Evolutionary conservation across 176 grass and related monocot genomes (phyloP), one percentile per base, ranked within the genome.

Genomic region (Musa acuminata): DNA sequence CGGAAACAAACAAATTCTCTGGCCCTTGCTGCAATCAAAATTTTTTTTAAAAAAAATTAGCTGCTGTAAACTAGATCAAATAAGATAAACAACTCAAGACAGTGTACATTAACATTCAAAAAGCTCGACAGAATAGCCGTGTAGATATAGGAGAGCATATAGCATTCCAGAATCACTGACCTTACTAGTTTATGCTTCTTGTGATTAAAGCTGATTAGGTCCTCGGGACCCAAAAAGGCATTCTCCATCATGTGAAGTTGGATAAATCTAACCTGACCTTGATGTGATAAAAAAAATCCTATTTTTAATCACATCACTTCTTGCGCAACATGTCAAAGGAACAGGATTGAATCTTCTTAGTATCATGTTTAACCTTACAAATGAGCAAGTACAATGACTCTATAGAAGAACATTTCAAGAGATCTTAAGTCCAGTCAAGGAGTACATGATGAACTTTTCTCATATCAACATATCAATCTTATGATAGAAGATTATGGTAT

Each of bases 1-100:
- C 29, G 77, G 52, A 79, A 49, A 57, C 14, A 69, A 43, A 79
- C 65, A 21, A 52, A 79, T 26, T 70, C 65, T 69, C 64, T 79
- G 16, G 65, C 52, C 65, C 43, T 70, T 43, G 77, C 77, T 79
- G 77, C 52, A 69, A 43, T 43, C 0, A 60, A n/a, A 21, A 20
- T 7, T 58, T 58, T n/a, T 58, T 19, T 19, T 19, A 60, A 19
- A 19, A 43, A 43, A 43, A 43, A 35, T 35, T 35, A 43, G 35
- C 35, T 43, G 35, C 4, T 43, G 35, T 43, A 43, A 43, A 43
- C 35, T 43, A 43, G 35, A 43, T 43, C 57, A 52, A 72, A 13
- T 22, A 22, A 72, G 11, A 24, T 53, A 73, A 24, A 57, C 20
- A 74, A 55, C 1, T 43, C 35, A 50, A 55, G 1, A 29, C 14